phyloP scores from a whole-genome alignment of 192 early-diverging fungal genomes.

The Kickxella alabastrina region DNA sequence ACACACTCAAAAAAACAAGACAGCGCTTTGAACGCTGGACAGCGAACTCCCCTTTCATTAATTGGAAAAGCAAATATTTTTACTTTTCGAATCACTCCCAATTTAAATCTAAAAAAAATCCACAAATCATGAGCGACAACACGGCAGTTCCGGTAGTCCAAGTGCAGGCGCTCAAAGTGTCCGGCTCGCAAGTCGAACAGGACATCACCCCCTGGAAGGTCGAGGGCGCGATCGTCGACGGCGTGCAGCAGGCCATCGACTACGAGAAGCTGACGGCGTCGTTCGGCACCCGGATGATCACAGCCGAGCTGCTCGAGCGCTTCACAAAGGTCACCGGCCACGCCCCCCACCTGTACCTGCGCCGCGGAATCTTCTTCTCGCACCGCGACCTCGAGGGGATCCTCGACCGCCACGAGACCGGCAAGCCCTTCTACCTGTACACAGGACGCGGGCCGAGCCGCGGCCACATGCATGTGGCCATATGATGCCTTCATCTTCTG shows the following conservation, averaged over 20 bases:
- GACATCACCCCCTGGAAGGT: conserved; percentile 89
- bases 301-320: conserved; percentile 69
- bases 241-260: conserved; percentile 82
- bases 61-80: too few species aligned
- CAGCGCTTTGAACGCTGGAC: background rate
- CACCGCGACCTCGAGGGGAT: conserved; percentile 84
- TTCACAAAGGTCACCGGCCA: conserved; percentile 82
- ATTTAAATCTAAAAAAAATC: too few species aligned
- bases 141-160: too few species aligned
- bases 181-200: conserved; percentile 11
- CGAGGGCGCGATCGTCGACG: conserved; percentile 85
- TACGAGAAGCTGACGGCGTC: conserved; percentile 84
- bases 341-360: conserved; percentile 74
- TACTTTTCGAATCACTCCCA: too few species aligned
- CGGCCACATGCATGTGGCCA: conserved; percentile 92
- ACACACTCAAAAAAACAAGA: background rate
- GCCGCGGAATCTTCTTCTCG: conserved; percentile 92
- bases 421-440: conserved; percentile 97
- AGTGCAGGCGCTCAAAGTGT: too few species aligned
- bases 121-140: too few species aligned
- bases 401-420: conserved; percentile 88
- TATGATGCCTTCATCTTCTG: conserved; percentile 97
- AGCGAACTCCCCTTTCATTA: background rate
- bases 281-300: conserved; percentile 84
- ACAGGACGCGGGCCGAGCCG: conserved; percentile 94